Percentiles rank a stretch among this genome's conserved stretches.
Conservation (phyloP, 805 yeast species). For the Brettanomyces naardenensis region DNA sequence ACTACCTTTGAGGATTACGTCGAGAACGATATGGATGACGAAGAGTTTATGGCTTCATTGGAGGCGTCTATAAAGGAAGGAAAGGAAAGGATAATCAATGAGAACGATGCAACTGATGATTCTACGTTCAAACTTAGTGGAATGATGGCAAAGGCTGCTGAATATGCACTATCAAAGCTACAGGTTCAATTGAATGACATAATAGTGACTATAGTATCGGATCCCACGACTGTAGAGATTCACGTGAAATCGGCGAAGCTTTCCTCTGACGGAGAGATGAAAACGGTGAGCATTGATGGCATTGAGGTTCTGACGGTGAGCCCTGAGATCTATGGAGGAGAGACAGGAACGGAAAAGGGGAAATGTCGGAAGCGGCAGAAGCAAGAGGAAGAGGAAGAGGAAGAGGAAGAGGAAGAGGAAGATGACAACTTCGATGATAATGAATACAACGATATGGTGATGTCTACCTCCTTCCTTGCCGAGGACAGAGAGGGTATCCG, state of each 20-base stretch:
- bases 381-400: too few relatives aligned
- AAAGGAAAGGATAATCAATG: slow-evolving; percentile 6
- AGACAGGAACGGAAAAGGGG: slow-evolving; percentile 3
- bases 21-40: slow-evolving; percentile 17
- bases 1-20: slow-evolving; percentile 38
- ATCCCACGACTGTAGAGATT: slow-evolving; percentile 29
- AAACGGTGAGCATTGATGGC: slow-evolving; percentile 33
- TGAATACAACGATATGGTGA: slow-evolving; percentile 29
- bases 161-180: slow-evolving; percentile 56
- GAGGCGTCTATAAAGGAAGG: slow-evolving; percentile 5
- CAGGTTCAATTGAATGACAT: slow-evolving; percentile 42
- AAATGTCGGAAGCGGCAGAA: too few relatives aligned
- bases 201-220: slow-evolving; percentile 41
- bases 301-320: slow-evolving; percentile 32
- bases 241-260: slow-evolving; percentile 26
- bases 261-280: slow-evolving; percentile 37
- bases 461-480: slow-evolving; percentile 29
- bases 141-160: slow-evolving; percentile 58
- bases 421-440: slow-evolving; percentile 21
- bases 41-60: slow-evolving; percentile 11
- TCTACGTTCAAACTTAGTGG: slow-evolving; percentile 30
- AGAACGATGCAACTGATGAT: slow-evolving; percentile 7
- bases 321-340: too few relatives aligned
- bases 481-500: slow-evolving; percentile 24
- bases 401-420: slow-evolving; percentile 2